These are phyloP conservation scores for Linum tenue DNA, from an alignment of 345 rosid species.

Conservation along the genomic window DNA sequence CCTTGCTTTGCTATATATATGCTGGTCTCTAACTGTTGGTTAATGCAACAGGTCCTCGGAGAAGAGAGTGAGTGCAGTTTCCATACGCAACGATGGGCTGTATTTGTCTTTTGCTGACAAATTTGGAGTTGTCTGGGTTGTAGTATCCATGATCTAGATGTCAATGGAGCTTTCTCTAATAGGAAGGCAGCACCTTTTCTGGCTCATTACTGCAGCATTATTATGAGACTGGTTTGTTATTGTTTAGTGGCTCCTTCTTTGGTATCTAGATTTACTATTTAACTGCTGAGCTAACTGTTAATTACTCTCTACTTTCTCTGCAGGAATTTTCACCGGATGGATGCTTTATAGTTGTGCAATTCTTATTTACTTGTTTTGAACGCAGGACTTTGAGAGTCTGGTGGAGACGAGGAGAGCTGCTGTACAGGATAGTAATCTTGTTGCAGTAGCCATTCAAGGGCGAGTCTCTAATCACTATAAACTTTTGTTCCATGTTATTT, in stretches of 20 bases:
- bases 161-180: conserved; percentile 24
- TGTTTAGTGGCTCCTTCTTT: neutral
- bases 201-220: conserved; percentile 94
- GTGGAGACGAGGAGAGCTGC: conserved; percentile 36
- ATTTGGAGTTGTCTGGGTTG: conserved; percentile 94
- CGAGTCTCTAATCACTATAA: conserved; percentile 14
- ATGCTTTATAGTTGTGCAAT: conserved; percentile 33
- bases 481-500: neutral
- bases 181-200: conserved; percentile 62
- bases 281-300: neutral
- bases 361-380: conserved; percentile 33
- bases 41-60: conserved; percentile 50
- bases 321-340: conserved; percentile 93
- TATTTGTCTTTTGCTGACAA: conserved; percentile 84
- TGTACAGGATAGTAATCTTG: conserved; percentile 35
- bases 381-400: conserved; percentile 39
- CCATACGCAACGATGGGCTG: conserved; percentile 53
- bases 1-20: neutral
- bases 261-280: neutral
- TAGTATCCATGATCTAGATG: conserved; percentile 40
- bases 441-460: conserved; percentile 82
- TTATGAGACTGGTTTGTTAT: conserved; percentile 63
- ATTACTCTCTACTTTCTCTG: conserved; percentile 15
- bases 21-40: conserved; percentile 2
- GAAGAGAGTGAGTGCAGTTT: conserved; percentile 84